phyloP scores from a whole-genome alignment of 306 rosid genomes.

The Styphnolobium japonicum region DNA sequence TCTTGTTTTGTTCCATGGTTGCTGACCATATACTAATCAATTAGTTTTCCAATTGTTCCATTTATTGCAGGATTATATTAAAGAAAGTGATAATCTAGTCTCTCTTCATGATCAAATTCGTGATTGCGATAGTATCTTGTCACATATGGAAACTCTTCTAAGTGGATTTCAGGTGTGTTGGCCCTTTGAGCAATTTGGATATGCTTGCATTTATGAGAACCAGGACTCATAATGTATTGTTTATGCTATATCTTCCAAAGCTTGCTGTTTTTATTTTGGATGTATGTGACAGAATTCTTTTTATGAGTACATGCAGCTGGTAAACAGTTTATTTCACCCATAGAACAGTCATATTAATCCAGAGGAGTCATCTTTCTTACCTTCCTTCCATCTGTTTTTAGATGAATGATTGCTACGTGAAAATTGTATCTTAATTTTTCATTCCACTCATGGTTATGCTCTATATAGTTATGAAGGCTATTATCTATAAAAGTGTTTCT shows the following conservation, averaged over 20 bases:
- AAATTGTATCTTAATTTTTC: background rate
- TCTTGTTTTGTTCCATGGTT: slow-evolving; percentile 4
- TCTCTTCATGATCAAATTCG: slow-evolving; percentile 96
- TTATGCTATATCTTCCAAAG: background rate
- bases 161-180: slow-evolving; percentile 89
- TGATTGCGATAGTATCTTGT: slow-evolving; percentile 93
- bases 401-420: background rate
- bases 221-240: background rate
- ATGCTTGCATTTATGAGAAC: background rate
- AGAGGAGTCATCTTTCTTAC: background rate
- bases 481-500: background rate
- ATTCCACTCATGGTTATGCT: background rate
- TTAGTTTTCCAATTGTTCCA: background rate
- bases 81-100: slow-evolving; percentile 93
- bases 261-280: background rate
- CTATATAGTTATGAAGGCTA: background rate
- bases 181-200: slow-evolving; percentile 24
- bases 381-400: background rate
- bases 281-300: background rate
- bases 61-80: slow-evolving; percentile 78
- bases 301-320: background rate
- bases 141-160: slow-evolving; percentile 95
- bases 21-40: background rate
- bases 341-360: background rate
- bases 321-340: background rate